A percentile compares a stretch with the other conserved stretches of the same genome.
Evolutionary conservation across 306 rosid genomes (phyloP).

Genomic region (Ormosia emarginata): DNA sequence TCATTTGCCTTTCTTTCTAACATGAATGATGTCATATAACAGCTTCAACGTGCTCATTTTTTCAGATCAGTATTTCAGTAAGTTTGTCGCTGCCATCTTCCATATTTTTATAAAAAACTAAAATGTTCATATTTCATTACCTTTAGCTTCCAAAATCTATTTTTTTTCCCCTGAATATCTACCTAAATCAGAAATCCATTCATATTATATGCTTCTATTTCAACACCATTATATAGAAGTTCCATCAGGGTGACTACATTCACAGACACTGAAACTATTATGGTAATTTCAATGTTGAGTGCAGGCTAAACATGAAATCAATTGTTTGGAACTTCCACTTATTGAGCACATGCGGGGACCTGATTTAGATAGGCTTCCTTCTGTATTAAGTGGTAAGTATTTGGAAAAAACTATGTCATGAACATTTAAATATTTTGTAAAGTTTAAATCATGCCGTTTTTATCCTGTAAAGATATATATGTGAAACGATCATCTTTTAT

Average conservation of each 20-base stretch:
- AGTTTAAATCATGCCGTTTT: not conserved
- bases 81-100: not conserved
- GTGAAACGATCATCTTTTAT: not conserved
- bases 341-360: slow-evolving; percentile 80
- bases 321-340: slow-evolving; percentile 96
- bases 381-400: slow-evolving; percentile 59
- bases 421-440: not conserved
- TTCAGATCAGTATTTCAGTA: not conserved
- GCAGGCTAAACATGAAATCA: slow-evolving; percentile 81
- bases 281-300: slow-evolving; percentile 39
- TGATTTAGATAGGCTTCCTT: slow-evolving; percentile 71
- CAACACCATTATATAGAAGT: not conserved
- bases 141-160: too few species aligned
- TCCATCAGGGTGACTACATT: not conserved
- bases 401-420: not conserved
- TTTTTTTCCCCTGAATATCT: not conserved
- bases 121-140: not conserved
- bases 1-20: not conserved
- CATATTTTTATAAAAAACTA: not conserved
- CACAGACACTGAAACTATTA: slow-evolving; percentile 4
- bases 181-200: not conserved
- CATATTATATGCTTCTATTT: not conserved
- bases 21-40: not conserved
- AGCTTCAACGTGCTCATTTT: not conserved
- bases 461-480: not conserved